Conservation (phyloP, 2,329 filamentous ascomycete genomes). For the Aspergillus costaricaensis region DNA sequence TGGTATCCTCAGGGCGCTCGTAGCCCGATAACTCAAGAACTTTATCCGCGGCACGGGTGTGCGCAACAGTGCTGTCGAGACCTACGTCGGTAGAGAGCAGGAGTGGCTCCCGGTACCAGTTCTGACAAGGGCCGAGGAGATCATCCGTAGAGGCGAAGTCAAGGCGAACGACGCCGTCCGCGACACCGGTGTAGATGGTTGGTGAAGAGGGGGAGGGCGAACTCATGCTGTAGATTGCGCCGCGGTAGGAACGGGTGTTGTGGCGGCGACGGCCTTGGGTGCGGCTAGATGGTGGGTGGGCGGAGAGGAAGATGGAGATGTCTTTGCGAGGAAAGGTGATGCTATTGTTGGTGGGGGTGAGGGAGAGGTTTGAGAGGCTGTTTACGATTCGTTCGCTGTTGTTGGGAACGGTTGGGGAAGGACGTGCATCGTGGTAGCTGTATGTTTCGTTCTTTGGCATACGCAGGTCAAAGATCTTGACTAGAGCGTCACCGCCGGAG, state of each 20-base stretch:
- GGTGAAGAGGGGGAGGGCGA: slow-evolving; percentile 48
- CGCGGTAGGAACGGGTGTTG: slow-evolving; percentile 39
- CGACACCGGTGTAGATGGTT: slow-evolving; percentile 49
- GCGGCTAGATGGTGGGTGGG: slow-evolving; percentile 22
- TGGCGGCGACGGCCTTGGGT: slow-evolving; percentile 18
- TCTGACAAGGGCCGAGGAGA: slow-evolving; percentile 29
- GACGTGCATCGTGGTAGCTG: slow-evolving; percentile 33
- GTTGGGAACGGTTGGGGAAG: neutral
- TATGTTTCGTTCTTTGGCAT: slow-evolving; percentile 40
- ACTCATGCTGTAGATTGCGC: slow-evolving; percentile 48
- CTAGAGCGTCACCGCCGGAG: slow-evolving; percentile 56
- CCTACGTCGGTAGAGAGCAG: slow-evolving; percentile 30
- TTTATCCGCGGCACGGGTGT: slow-evolving; percentile 10
- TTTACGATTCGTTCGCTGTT: neutral
- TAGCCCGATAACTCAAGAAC: slow-evolving; percentile 46
- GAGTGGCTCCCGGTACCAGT: slow-evolving; percentile 34
- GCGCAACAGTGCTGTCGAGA: slow-evolving; percentile 16
- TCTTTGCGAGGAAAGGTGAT: slow-evolving; percentile 30
- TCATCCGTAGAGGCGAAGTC: slow-evolving; percentile 50
- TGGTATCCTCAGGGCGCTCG: slow-evolving; percentile 43
- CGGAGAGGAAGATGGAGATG: slow-evolving; percentile 48
- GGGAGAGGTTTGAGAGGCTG: neutral
- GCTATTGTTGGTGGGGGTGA: neutral
- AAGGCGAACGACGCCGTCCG: slow-evolving; percentile 45
- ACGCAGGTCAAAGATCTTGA: slow-evolving; percentile 66